phyloP scores from a whole-genome alignment of 148 eudicot species.

The Rhododendron simsii region DNA sequence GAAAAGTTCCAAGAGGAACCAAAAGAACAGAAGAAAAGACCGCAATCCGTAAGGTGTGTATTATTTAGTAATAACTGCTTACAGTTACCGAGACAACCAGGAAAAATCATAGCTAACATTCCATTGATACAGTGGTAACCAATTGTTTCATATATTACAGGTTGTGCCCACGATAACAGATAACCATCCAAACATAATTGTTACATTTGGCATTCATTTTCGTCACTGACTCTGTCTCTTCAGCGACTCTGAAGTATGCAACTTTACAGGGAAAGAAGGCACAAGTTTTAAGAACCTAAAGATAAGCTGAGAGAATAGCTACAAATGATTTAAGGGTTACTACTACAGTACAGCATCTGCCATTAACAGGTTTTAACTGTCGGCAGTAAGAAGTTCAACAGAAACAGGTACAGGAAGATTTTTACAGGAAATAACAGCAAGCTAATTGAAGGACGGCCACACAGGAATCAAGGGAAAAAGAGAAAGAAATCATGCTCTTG shows the following conservation, averaged over 20 bases:
- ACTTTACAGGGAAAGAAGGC: not conserved
- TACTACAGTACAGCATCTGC: not conserved
- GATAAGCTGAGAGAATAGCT: not conserved
- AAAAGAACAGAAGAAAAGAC: not conserved
- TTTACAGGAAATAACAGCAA: not conserved
- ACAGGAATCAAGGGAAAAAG: not conserved
- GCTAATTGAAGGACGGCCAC: not conserved
- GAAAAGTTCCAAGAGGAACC: not conserved
- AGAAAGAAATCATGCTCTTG: not conserved
- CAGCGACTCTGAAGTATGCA: not conserved
- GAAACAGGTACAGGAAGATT: not conserved
- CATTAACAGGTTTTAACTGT: slow-evolving; percentile 1
- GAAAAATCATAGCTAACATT: not conserved
- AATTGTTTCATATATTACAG: not conserved
- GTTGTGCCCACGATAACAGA: not conserved
- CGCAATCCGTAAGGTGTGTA: not conserved
- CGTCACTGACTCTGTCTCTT: not conserved
- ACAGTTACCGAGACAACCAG: not conserved
- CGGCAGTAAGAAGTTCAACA: not conserved
- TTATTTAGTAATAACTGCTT: not conserved
- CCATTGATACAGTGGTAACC: not conserved
- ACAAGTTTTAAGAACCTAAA: not conserved
- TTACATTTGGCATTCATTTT: not conserved
- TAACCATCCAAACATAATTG: not conserved
- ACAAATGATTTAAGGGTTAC: not conserved